Evolutionary conservation across 1,284 basidiomycete genomes (phyloP).

Genomic region (Ustanciosporium gigantosporum): DNA sequence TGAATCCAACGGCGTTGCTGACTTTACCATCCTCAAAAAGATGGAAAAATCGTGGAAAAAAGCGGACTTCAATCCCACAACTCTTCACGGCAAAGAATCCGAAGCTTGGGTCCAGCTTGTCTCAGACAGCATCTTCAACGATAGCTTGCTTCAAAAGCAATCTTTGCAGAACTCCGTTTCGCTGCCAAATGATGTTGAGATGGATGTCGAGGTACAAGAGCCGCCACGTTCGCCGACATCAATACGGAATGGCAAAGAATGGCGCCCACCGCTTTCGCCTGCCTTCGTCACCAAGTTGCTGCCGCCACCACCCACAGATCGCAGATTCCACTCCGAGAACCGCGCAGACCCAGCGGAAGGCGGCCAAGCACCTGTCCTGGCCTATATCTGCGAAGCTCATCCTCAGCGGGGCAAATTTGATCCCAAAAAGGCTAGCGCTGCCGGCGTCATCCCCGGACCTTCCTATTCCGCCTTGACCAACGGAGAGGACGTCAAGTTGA

Average conservation of each 20-base stretch:
- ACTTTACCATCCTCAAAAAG: conserved; percentile 4
- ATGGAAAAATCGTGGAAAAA: conserved; percentile 25
- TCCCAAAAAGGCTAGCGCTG: conserved; percentile 68
- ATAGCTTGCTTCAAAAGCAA: conserved; percentile 27
- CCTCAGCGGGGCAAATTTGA: conserved; percentile 84
- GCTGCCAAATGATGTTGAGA: conserved; percentile 12
- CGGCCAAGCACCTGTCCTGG: conserved; percentile 42
- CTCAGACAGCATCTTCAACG: conserved; percentile 56
- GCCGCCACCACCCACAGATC: conserved; percentile 9
- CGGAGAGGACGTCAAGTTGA: conserved; percentile 63
- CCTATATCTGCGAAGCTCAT: conserved; percentile 78
- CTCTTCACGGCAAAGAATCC: conserved; percentile 30
- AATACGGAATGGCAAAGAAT: background rate
- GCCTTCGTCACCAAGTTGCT: conserved; percentile 21
- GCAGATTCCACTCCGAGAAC: conserved; percentile 8
- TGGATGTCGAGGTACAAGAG: conserved; percentile 5
- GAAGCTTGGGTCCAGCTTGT: conserved; percentile 44
- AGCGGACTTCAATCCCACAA: conserved; percentile 34
- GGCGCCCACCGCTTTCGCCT: conserved; percentile 23
- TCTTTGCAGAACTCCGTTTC: background rate
- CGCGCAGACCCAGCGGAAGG: conserved; percentile 8
- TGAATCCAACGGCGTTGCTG: background rate
- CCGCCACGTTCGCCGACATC: background rate
- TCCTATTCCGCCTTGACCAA: conserved; percentile 62
- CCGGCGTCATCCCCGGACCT: conserved; percentile 72